These are phyloP conservation scores for Bruguiera hainesii DNA, from an alignment of 441 rosid species.

Conservation along the genomic window DNA sequence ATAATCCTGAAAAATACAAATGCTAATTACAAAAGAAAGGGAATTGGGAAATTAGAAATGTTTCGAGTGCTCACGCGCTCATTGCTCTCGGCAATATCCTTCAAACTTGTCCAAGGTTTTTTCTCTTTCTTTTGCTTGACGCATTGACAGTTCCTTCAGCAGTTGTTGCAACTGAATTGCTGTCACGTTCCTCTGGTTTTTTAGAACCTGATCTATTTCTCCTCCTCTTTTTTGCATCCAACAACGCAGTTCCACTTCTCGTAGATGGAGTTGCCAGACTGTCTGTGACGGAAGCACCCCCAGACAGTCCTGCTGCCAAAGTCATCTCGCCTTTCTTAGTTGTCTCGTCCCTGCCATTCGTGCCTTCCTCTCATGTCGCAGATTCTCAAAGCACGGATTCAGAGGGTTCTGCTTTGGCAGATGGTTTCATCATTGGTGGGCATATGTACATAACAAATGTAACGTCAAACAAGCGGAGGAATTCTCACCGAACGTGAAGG, in stretches of 20 bases:
- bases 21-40: slow-evolving; percentile 23
- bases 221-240: slow-evolving; percentile 37
- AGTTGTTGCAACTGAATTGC: slow-evolving; percentile 8
- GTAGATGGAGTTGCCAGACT: slow-evolving; percentile 33
- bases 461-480: not conserved
- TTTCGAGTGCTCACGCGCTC: slow-evolving; percentile 23
- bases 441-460: slow-evolving; percentile 33
- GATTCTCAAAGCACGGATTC: slow-evolving; percentile 25
- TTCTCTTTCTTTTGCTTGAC: slow-evolving; percentile 48
- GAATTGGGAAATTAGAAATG: slow-evolving; percentile 27
- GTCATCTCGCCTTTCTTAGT: slow-evolving; percentile 8
- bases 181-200: slow-evolving; percentile 29
- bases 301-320: slow-evolving; percentile 15
- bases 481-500: not conserved
- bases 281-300: slow-evolving; percentile 14
- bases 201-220: slow-evolving; percentile 37
- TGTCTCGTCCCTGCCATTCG: slow-evolving; percentile 17
- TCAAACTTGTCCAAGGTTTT: slow-evolving; percentile 51
- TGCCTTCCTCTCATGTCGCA: slow-evolving; percentile 22
- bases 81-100: slow-evolving; percentile 47
- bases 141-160: slow-evolving; percentile 28
- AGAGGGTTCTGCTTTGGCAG: slow-evolving; percentile 20
- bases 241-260: slow-evolving; percentile 21
- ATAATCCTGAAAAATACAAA: no score
- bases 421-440: slow-evolving; percentile 41